phyloP scores from a whole-genome alignment of 495 filamentous ascomycete genomes.

The Penicillium tannophilum region DNA sequence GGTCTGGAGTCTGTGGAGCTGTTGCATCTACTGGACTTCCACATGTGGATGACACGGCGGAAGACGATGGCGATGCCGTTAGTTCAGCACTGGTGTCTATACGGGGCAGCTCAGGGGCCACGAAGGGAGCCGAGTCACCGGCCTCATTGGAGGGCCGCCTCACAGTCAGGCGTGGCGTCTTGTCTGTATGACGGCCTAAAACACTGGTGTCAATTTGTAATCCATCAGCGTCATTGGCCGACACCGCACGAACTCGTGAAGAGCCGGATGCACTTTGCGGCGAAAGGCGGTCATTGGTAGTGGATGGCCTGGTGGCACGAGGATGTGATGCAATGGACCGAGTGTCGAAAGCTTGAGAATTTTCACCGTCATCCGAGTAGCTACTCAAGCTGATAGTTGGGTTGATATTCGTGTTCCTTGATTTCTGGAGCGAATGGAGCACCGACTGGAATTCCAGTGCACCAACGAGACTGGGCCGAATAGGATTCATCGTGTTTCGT shows the following conservation, averaged over 20 bases:
- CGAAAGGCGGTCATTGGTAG: conserved; percentile 32
- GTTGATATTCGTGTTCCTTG: conserved; percentile 66
- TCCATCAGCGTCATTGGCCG: conserved; percentile 61
- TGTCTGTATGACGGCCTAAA: conserved; percentile 21
- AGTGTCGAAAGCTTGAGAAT: conserved; percentile 49
- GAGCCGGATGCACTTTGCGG: conserved; percentile 33
- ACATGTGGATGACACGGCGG: conserved; percentile 27
- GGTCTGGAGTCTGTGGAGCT: conserved; percentile 29
- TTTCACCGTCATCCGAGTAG: conserved; percentile 68
- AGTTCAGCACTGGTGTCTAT: conserved; percentile 23
- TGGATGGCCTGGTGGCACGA: conserved; percentile 27
- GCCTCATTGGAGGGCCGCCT: conserved; percentile 37
- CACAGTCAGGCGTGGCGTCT: conserved; percentile 32
- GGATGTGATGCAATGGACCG: conserved; percentile 52
- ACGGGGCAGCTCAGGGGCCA: conserved; percentile 19
- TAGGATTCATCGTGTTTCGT: conserved; percentile 76
- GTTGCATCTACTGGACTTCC: conserved; percentile 19
- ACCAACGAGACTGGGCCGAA: conserved; percentile 90
- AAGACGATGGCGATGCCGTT: conserved; percentile 44
- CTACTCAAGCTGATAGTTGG: conserved; percentile 67
- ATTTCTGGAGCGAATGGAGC: conserved; percentile 76
- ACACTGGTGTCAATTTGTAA: conserved; percentile 44
- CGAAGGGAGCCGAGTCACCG: neutral
- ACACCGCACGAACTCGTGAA: conserved; percentile 60
- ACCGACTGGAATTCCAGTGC: conserved; percentile 93